These are phyloP conservation scores for Fusarium siculi DNA, from an alignment of 2,329 filamentous ascomycete genomes.

Conservation along the genomic window DNA sequence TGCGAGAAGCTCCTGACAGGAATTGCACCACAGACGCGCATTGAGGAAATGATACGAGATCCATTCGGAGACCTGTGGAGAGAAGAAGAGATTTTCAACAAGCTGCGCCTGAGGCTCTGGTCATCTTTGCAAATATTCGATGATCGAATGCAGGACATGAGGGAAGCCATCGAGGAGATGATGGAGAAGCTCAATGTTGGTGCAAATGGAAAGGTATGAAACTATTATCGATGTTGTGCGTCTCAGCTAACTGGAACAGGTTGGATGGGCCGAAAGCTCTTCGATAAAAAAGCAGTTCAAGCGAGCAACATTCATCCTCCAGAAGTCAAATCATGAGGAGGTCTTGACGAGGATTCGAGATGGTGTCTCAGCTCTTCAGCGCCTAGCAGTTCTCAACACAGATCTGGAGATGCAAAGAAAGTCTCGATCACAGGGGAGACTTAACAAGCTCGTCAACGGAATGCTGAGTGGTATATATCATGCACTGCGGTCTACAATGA, in stretches of 20 bases:
- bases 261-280: fast-evolving
- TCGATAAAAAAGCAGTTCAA: neutral
- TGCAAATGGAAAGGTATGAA: fast-evolving
- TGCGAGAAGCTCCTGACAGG: neutral
- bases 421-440: neutral
- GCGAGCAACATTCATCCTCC: neutral
- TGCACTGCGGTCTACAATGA: fast-evolving
- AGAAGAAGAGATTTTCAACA: neutral
- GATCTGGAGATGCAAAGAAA: neutral
- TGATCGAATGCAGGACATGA: neutral
- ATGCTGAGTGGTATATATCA: neutral
- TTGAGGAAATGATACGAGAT: slow-evolving; percentile 1
- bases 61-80: neutral
- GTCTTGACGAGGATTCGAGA: neutral
- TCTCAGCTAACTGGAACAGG: neutral
- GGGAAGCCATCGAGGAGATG: neutral
- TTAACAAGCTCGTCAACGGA: neutral
- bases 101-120: neutral
- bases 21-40: neutral
- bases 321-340: neutral
- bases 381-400: neutral
- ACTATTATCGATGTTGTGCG: fast-evolving
- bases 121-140: neutral
- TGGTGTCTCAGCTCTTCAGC: neutral
- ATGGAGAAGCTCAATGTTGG: neutral